Evolutionary conservation across 129 eudicot species (phyloP).

Genomic region (Chrysanthemum makinoi): DNA sequence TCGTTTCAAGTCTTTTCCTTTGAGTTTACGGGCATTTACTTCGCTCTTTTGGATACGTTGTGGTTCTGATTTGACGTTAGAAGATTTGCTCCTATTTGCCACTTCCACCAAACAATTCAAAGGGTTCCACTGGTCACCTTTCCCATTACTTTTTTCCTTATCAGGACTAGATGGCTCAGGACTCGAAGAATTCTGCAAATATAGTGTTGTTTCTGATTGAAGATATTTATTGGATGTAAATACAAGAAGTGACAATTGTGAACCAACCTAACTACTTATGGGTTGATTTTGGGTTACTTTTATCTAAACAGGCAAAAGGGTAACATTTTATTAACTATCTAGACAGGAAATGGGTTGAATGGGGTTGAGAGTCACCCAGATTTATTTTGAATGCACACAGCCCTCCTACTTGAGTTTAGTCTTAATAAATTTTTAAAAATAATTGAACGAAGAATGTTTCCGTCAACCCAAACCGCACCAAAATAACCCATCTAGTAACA

Average conservation of each 20-base stretch:
- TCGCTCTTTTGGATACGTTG: slow-evolving; percentile 35
- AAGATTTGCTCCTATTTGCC: slow-evolving; percentile 72
- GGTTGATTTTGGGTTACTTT: not conserved
- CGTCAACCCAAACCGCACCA: not conserved
- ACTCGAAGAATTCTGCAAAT: slow-evolving; percentile 55
- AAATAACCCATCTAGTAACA: slow-evolving; percentile 7
- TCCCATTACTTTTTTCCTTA: slow-evolving; percentile 49
- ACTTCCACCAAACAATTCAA: slow-evolving; percentile 75
- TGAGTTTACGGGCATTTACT: slow-evolving; percentile 41
- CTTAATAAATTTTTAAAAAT: not conserved
- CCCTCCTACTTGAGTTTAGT: slow-evolving; percentile 1
- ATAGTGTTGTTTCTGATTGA: slow-evolving; percentile 20
- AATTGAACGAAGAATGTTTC: not conserved
- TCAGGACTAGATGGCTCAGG: slow-evolving; percentile 52
- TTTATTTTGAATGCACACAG: not conserved
- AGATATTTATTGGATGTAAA: not conserved
- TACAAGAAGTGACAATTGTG: not conserved
- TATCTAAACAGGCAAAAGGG: not conserved
- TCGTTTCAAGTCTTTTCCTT: slow-evolving; percentile 43
- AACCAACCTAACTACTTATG: not conserved
- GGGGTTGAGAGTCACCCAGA: not conserved
- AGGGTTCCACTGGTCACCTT: slow-evolving; percentile 72
- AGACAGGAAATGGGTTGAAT: not conserved
- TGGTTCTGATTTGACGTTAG: slow-evolving; percentile 49
- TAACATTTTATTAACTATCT: not conserved